Evolutionary conservation across 2,329 filamentous ascomycete genomes (phyloP).

Genomic region (Byssochlamys sp.): DNA sequence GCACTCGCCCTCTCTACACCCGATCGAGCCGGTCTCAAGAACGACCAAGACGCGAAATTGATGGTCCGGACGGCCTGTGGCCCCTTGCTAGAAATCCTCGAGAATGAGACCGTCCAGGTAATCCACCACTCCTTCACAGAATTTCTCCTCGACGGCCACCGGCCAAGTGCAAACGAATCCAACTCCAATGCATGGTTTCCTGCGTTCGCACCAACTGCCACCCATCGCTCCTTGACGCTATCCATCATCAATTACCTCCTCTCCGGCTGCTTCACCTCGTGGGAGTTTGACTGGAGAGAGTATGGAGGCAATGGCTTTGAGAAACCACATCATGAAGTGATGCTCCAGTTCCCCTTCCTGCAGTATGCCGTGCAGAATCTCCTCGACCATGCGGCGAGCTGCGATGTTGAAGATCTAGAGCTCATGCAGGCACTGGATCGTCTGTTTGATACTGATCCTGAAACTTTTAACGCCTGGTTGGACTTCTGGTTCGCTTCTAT

Average conservation of each 20-base stretch:
- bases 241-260: not conserved
- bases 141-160: conserved; percentile 20
- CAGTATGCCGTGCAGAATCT: not conserved
- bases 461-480: not conserved
- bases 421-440: not conserved
- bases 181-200: not conserved
- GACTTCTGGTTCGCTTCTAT: not conserved
- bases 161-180: not conserved
- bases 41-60: conserved; percentile 19
- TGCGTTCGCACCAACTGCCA: not conserved
- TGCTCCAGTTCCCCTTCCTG: not conserved
- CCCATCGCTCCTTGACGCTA: not conserved
- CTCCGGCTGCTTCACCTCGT: not conserved
- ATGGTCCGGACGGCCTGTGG: conserved; percentile 31
- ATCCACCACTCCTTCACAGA: conserved; percentile 44
- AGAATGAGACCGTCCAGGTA: conserved; percentile 37
- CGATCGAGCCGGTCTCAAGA: too few relatives aligned
- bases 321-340: not conserved
- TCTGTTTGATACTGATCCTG: not conserved
- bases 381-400: not conserved
- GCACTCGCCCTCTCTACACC: conserved; percentile 8
- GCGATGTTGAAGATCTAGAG: not conserved
- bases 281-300: not conserved
- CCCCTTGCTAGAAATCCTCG: conserved; percentile 35
- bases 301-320: not conserved